These are phyloP conservation scores for Gamarada debralockiae DNA, from an alignment of 495 filamentous ascomycete genomes.

Conservation along the genomic window DNA sequence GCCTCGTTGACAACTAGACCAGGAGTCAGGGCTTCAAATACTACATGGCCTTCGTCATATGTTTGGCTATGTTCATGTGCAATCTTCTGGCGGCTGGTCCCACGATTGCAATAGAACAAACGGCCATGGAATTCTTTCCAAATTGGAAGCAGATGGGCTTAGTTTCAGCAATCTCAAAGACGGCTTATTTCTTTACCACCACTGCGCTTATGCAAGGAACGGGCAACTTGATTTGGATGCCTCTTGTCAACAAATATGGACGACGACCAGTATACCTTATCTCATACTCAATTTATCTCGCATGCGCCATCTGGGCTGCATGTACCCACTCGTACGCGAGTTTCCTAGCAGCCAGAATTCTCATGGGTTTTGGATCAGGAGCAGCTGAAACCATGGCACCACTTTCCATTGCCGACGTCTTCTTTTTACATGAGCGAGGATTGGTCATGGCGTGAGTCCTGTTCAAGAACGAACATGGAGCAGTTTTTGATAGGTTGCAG, in stretches of 20 bases:
- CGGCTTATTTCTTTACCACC: constrained; percentile 49
- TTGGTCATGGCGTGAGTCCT: constrained; percentile 34
- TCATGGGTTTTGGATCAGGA: constrained; percentile 49
- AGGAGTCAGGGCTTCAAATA: constrained; percentile 44
- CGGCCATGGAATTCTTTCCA: constrained; percentile 43
- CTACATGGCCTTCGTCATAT: constrained; percentile 45
- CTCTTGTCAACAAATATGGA: constrained; percentile 51
- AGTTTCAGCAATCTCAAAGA: constrained; percentile 35
- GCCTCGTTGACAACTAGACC: neutral
- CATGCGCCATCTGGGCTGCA: constrained; percentile 40
- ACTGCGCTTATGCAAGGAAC: constrained; percentile 46
- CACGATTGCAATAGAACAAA: constrained; percentile 45
- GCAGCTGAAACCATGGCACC: constrained; percentile 49
- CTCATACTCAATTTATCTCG: constrained; percentile 42
- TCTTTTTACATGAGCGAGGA: constrained; percentile 56
- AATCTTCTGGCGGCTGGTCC: constrained; percentile 54
- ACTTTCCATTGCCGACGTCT: constrained; percentile 52
- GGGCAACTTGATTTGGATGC: constrained; percentile 53
- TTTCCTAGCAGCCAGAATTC: constrained; percentile 41
- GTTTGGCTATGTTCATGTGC: constrained; percentile 49
- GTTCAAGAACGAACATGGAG: neutral
- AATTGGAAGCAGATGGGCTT: constrained; percentile 17
- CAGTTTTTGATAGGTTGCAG: constrained; percentile 22
- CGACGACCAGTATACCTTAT: constrained; percentile 48
- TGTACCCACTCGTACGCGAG: constrained; percentile 39